Evolutionary conservation across 352 stramenopile species (phyloP).

Genomic region (Pythium brassicae): DNA sequence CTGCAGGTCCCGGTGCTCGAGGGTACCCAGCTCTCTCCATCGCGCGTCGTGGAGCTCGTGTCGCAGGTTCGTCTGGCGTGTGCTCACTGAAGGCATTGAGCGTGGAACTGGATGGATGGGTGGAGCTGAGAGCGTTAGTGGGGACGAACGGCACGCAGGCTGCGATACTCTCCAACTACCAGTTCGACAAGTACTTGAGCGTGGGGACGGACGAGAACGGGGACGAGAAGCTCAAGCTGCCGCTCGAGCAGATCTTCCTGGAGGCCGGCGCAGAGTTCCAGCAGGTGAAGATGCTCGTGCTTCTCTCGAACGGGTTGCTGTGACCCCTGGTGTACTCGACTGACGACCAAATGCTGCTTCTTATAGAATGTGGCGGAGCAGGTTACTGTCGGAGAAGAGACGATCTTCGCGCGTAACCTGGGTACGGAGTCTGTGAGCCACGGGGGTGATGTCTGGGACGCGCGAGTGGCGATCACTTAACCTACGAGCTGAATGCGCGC

Average conservation of each 20-base stretch:
- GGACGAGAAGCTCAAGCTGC: slow-evolving; percentile 62
- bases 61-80: slow-evolving; percentile 25
- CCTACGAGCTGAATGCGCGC: slow-evolving; percentile 11
- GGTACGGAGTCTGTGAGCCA: slow-evolving; percentile 21
- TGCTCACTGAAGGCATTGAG: not conserved
- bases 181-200: slow-evolving; percentile 82
- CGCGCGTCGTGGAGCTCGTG: slow-evolving; percentile 61
- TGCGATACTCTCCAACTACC: slow-evolving; percentile 83
- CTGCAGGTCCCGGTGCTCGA: slow-evolving; percentile 46
- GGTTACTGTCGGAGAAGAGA: slow-evolving; percentile 67
- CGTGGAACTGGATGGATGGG: not conserved
- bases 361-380: slow-evolving; percentile 57
- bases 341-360: not conserved
- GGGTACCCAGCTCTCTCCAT: slow-evolving; percentile 19
- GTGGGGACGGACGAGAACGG: slow-evolving; percentile 46
- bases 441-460: not conserved
- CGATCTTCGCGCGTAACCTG: slow-evolving; percentile 81
- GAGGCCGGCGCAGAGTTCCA: slow-evolving; percentile 51
- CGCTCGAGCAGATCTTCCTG: slow-evolving; percentile 62
- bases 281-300: slow-evolving; percentile 23
- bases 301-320: not conserved
- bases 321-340: not conserved
- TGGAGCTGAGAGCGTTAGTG: not conserved
- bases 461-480: not conserved
- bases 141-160: slow-evolving; percentile 17